These are phyloP conservation scores for Barbarea vulgaris DNA, from an alignment of 345 rosid genomes.

Conservation along the genomic window DNA sequence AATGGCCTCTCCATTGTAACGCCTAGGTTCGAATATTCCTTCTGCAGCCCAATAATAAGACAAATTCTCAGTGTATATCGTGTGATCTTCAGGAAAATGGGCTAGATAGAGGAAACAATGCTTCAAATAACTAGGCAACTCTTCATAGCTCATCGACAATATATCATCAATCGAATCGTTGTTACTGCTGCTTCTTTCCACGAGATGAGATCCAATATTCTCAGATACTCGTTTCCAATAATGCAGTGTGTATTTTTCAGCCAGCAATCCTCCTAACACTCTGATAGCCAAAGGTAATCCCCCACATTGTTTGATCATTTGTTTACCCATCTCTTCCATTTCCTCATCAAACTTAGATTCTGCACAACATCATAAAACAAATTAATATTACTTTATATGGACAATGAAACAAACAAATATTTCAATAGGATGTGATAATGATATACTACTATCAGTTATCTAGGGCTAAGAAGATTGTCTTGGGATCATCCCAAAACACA, in stretches of 20 bases:
- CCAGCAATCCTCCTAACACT: constrained; percentile 8
- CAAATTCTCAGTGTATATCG: constrained; percentile 28
- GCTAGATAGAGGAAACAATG: constrained; percentile 24
- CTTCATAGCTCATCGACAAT: constrained; percentile 17
- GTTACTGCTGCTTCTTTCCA: background rate
- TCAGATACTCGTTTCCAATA: background rate
- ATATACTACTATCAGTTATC: background rate
- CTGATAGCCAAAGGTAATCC: constrained; percentile 12
- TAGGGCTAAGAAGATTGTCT: background rate
- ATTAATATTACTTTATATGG: no score
- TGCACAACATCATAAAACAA: background rate
- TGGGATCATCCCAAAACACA: no score
- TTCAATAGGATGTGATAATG: no score
- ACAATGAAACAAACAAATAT: no score
- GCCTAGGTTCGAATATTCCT: no score
- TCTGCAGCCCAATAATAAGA: no score
- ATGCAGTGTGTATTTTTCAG: background rate
- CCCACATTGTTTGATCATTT: constrained; percentile 22
- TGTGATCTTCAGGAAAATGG: constrained; percentile 26
- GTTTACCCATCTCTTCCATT: no score
- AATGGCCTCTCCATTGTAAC: no score
- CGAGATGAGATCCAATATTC: no score
- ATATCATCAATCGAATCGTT: background rate
- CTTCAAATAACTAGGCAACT: constrained; percentile 7
- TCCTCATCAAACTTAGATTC: background rate